Base-by-base conservation (phyloP, 305 asterid genomes). In the Fraxinus sp. region DNA sequence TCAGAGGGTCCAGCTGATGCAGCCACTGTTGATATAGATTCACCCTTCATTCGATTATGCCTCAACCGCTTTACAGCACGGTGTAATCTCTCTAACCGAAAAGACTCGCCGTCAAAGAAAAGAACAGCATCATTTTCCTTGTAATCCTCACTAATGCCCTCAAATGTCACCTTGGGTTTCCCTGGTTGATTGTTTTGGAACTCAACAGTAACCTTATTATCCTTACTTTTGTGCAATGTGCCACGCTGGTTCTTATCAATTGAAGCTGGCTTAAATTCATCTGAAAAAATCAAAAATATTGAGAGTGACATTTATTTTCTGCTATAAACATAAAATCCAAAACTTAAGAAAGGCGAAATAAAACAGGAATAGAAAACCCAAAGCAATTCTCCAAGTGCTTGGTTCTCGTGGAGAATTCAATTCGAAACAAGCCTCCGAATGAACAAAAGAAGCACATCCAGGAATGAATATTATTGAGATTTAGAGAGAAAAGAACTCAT, bases 201-300 rank as follows among this genome's bases (percentile, higher is more conserved):
- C 84, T 93, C 99, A 80, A 95, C 98, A 0, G 95, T 85, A 59
- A 95, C 91, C 83, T 86, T 95, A 79, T 95, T 95, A 46, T 94
- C 98, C 90, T 93, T 95, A 85, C 88, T 90, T 91, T 95, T 95
- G 84, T 95, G 97, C 86, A 95, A 81, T 0, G 89, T 87, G 79
- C 99, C 99, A 8, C 94, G 91, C 82, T 91, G 97, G 82, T 90
- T 91, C 87, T 94, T 95, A 74, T 95, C 98, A 7, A 95, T 94
- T 32, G 98, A 95, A 71, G 99, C 99, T 55, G 99, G 99, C 83
- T 95, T 94, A 90, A 95, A 95, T 79, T 94, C 99, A 85, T 95
- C 99, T 95, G 88, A 11, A 37, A 24, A 0, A 30, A 55, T 10
- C 28, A 10, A 5, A 74, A 79, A 74, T 1, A 30, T 20, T 4